Conservation (phyloP, 1,139 yeast genomes). For the Saccharomyces hybrid region DNA sequence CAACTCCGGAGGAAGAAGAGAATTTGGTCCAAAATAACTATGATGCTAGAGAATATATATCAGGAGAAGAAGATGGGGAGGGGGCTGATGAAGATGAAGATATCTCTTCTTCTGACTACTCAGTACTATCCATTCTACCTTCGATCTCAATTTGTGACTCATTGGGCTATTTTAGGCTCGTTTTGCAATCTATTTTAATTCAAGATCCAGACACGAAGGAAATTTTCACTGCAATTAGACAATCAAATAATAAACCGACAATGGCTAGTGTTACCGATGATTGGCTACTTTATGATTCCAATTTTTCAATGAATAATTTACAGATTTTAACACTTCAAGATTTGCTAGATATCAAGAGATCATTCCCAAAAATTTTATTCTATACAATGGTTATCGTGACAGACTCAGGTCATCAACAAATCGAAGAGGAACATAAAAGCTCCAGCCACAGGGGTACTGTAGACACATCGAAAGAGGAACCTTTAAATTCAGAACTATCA, state of each 20-base stretch:
- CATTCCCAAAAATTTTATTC: slow-evolving; percentile 32
- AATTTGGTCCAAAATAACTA: not conserved
- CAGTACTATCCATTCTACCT: slow-evolving; percentile 26
- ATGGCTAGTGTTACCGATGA: slow-evolving; percentile 33
- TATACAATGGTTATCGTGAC: slow-evolving; percentile 29
- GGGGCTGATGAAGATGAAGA: slow-evolving; percentile 8
- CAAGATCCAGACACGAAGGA: slow-evolving; percentile 22
- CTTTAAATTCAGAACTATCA: slow-evolving; percentile 5
- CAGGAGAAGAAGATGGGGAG: slow-evolving; percentile 5
- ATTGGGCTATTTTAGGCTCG: slow-evolving; percentile 27
- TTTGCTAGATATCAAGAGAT: slow-evolving; percentile 27
- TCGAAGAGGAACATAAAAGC: not conserved
- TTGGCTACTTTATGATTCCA: slow-evolving; percentile 36
- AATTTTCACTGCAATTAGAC: slow-evolving; percentile 30
- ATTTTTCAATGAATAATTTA: slow-evolving; percentile 33
- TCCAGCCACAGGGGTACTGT: not conserved
- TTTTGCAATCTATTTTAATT: slow-evolving; percentile 28
- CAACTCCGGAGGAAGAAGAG: slow-evolving; percentile 9
- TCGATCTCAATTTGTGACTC: slow-evolving; percentile 27
- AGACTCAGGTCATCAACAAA: not conserved
- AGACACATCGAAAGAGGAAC: not conserved
- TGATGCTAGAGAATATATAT: not conserved
- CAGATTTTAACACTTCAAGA: slow-evolving; percentile 33
- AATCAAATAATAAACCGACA: slow-evolving; percentile 27
- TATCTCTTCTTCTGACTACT: slow-evolving; percentile 16